Base-by-base conservation (phyloP, 1,139 yeast species). In the Wickerhamomyces sp. region DNA sequence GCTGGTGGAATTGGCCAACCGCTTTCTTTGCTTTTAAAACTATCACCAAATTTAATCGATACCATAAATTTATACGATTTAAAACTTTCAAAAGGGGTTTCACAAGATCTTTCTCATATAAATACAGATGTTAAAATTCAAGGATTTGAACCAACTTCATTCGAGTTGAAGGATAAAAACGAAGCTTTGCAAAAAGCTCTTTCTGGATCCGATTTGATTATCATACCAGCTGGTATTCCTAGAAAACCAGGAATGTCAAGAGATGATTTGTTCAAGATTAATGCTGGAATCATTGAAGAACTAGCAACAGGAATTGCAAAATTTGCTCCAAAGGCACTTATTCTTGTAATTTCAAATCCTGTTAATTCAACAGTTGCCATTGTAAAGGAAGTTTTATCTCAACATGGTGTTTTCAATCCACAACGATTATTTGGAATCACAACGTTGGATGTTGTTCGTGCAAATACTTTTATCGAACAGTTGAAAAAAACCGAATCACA, bases 1-100 rank as follows among this genome's bases (percentile, higher is more conserved):
- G 83, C 87, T 33, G 88, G 89, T 45, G 89, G 89, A 45, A 80
- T 81, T 52, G 89, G 89, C 31, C 88, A 80, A 57, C 87, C 88
- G 26, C 66, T 81, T 31, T 80, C 88, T 3, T 62, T 81, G 37
- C 64, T 81, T 41, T 64, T 80, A 46, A 79, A 81, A 54, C 61
- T 78, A 37, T 74, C 75, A 49, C 70, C 74, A 9, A 57, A 64
- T 24, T 44, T 39, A n/a, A 72, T 80, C 24, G 63, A 72, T 22
- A 75, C 75, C 46, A 64, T 81, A 45, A 66, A 84, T 5, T 62
- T 81, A 21, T 81, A 66, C 49, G 89, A 81, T 62, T 73, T 81
- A 39, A 80, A 78, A 42, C 72, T 78, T 45, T 81, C 84, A 20
- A 64, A 66, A 30, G 89, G 91, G 32, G 86, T 80, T 26, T 83